Base-by-base conservation (phyloP, 202 grass and related monocot species). In the Miscanthus sacchariflorus region DNA sequence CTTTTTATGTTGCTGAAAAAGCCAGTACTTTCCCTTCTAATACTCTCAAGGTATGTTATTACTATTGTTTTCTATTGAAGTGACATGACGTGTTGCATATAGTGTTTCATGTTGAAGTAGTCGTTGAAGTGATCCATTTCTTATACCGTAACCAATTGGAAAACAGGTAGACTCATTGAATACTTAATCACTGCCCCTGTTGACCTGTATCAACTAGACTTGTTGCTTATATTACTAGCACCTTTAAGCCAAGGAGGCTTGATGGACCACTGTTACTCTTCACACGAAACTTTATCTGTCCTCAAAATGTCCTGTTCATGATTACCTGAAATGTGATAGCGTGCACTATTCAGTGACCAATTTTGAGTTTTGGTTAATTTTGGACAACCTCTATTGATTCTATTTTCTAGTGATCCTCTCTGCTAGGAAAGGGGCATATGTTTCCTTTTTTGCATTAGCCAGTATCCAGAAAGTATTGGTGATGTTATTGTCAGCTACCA, bases 1-100 rank as follows among this genome's bases (percentile, higher is more conserved):
- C 92, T 13, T 89, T 91, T 88, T 92, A 90, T 89, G 88, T 98
- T 91, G 45, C 89, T 73, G 92, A 93, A 91, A 94, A 81, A 67
- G 77, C 85, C 49, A 90, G 80, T 87, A 82, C 68, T 76, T 50
- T 56, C 49, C 86, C 96, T 80, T 88, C 89, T 78, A 89, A 80
- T 83, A 58, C 65, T 86, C 40, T 76, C 27, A 88, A 85, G 69
- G 76, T 91, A 93, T 59, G 30, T 8, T 81, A 6, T 56, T 65
- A n/a, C 28, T 92, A 23, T 79, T 74, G 59, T 19, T 83, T 88
- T 77, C 27, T 81, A 10, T 68, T 64, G 59, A 64, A 63, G 9
- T 63, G 58, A 59, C 58, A 63, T 9, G 4, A 10, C 3, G 7
- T 63, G n/a, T 78, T 70, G 12, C 50, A 42, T 58, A 59, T 81